A percentile compares a stretch with the other conserved stretches of the same genome.
These are phyloP conservation scores for Cucurbitaria berberidis DNA, from an alignment of 2,329 filamentous ascomycete genomes.

Conservation along the genomic window DNA sequence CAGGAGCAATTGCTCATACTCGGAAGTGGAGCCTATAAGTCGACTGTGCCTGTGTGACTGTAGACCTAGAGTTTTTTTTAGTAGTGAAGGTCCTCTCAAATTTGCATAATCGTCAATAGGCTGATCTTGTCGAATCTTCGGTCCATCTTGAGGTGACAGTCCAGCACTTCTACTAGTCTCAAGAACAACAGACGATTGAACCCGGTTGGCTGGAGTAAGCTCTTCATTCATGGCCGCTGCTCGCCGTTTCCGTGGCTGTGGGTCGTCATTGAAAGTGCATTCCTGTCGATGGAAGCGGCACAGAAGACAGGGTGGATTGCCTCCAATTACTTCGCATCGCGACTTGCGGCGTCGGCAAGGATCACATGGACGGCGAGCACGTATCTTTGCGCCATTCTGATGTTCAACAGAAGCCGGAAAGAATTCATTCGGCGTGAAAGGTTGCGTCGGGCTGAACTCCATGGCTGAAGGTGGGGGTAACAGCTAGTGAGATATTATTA, in stretches of 20 bases:
- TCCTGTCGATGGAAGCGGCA: slow-evolving; percentile 71
- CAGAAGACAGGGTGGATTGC: slow-evolving; percentile 67
- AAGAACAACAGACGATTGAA: slow-evolving; percentile 1
- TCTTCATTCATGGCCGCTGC: slow-evolving; percentile 20
- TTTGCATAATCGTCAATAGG: slow-evolving; percentile 43
- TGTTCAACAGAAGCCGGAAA: slow-evolving; percentile 7
- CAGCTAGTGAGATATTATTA: not conserved
- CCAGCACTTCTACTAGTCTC: not conserved
- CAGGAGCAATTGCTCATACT: slow-evolving; percentile 37
- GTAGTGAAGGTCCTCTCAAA: slow-evolving; percentile 40
- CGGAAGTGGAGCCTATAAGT: slow-evolving; percentile 37
- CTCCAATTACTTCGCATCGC: slow-evolving; percentile 72
- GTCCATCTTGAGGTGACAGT: slow-evolving; percentile 14
- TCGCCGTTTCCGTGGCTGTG: slow-evolving; percentile 73
- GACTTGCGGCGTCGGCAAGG: slow-evolving; percentile 69
- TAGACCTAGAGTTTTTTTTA: slow-evolving; percentile 45
- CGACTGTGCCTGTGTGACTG: slow-evolving; percentile 41
- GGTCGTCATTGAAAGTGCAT: slow-evolving; percentile 72
- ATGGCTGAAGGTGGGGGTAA: slow-evolving; percentile 14
- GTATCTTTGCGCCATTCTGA: slow-evolving; percentile 14
- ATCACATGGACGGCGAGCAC: slow-evolving; percentile 64
- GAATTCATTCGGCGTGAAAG: slow-evolving; percentile 20
- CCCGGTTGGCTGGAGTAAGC: not conserved
- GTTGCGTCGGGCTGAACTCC: slow-evolving; percentile 20
- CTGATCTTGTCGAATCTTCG: slow-evolving; percentile 30